Evolutionary conservation across 2,329 filamentous ascomycete species (phyloP).

Genomic region (Cytospora paraplurivora): DNA sequence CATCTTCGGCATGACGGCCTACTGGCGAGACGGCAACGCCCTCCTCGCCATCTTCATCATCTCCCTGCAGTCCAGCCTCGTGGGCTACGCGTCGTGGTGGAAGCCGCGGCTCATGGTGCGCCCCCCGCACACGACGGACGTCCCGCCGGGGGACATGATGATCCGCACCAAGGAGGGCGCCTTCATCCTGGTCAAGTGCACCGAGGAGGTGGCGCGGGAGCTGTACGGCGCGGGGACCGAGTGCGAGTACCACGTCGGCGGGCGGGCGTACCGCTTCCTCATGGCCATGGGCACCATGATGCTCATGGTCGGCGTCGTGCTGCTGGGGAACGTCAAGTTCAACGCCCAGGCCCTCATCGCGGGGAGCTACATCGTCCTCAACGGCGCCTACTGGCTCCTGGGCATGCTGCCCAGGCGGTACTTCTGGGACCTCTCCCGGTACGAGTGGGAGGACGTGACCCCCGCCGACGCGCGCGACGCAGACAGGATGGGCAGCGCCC

Average conservation of each 20-base stretch:
- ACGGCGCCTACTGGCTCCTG: constrained; percentile 60
- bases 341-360: constrained; percentile 61
- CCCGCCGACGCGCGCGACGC: constrained; percentile 34
- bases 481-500: constrained; percentile 33
- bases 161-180: constrained; percentile 63
- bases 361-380: constrained; percentile 59
- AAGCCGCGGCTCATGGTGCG: constrained; percentile 56
- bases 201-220: constrained; percentile 63
- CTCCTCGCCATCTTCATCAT: constrained; percentile 55
- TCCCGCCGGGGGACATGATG: constrained; percentile 61
- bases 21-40: constrained; percentile 53
- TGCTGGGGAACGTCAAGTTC: constrained; percentile 65
- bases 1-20: constrained; percentile 48
- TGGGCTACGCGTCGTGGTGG: constrained; percentile 62
- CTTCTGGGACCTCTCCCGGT: constrained; percentile 59
- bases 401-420: constrained; percentile 50
- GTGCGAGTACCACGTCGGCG: constrained; percentile 56
- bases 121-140: constrained; percentile 47
- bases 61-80: constrained; percentile 54
- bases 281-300: constrained; percentile 61
- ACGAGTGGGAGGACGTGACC: constrained; percentile 32
- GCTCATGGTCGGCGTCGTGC: constrained; percentile 62
- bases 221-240: constrained; percentile 63
- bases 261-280: constrained; percentile 51
- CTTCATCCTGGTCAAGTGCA: constrained; percentile 59